Percentiles rank a stretch among this genome's conserved stretches.
These are phyloP conservation scores for Aspergillus neoniger DNA, from an alignment of 2,329 filamentous ascomycete genomes.

Conservation along the genomic window DNA sequence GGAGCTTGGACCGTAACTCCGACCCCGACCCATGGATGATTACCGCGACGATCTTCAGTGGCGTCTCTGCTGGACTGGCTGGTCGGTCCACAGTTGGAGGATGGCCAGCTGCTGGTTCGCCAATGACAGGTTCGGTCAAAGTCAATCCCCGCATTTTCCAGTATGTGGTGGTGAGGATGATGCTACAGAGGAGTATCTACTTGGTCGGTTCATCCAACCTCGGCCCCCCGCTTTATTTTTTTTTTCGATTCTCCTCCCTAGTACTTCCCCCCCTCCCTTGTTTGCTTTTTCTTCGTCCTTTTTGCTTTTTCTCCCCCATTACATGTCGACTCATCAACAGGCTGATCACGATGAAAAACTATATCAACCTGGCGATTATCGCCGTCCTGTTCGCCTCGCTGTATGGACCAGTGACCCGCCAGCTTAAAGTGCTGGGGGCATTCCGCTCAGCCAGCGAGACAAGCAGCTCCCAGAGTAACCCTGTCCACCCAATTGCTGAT, in stretches of 20 bases:
- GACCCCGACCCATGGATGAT: too few relatives aligned
- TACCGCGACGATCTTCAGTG: too few relatives aligned
- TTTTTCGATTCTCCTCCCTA: background rate
- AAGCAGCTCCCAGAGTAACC: constrained; percentile 28
- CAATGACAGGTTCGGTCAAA: too few relatives aligned
- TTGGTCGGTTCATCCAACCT: too few relatives aligned
- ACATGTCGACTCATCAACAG: background rate
- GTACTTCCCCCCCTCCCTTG: background rate
- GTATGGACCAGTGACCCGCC: constrained; percentile 21
- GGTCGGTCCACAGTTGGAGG: too few relatives aligned
- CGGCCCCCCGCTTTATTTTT: background rate
- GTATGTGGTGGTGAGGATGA: too few relatives aligned
- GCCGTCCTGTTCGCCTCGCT: constrained; percentile 23
- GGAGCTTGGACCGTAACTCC: too few relatives aligned
- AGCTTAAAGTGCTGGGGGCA: constrained; percentile 27
- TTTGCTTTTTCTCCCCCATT: background rate
- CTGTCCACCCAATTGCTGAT: constrained; percentile 50
- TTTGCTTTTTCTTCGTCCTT: background rate
- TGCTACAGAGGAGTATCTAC: too few relatives aligned
- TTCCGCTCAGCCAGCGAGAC: constrained; percentile 25
- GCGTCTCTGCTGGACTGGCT: too few relatives aligned
- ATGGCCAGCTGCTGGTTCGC: too few relatives aligned
- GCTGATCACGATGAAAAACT: constrained; percentile 23
- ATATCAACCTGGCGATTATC: constrained; percentile 24
- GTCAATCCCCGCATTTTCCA: too few relatives aligned